These are phyloP conservation scores for Rubia occidens DNA, from an alignment of 305 asterid species.

Conservation along the genomic window DNA sequence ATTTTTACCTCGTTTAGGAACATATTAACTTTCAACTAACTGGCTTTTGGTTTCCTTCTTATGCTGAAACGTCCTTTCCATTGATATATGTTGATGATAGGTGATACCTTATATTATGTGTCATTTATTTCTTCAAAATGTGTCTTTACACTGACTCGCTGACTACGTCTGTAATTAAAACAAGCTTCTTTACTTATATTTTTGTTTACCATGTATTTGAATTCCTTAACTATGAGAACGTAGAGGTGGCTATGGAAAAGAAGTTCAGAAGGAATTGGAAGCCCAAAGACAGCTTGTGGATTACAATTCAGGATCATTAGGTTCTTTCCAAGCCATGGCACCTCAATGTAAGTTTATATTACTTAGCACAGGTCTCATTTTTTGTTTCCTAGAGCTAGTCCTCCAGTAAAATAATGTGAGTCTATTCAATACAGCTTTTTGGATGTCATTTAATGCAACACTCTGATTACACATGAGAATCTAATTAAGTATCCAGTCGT, in stretches of 20 bases:
- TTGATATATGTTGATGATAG: neutral
- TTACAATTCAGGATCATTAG: constrained; percentile 74
- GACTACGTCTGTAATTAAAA: neutral
- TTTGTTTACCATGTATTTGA: neutral
- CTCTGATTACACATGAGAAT: neutral
- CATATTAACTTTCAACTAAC: too few relatives aligned
- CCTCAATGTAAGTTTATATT: constrained; percentile 52
- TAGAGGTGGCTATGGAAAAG: constrained; percentile 96
- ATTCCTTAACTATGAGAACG: constrained; percentile 54
- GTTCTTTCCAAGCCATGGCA: constrained; percentile 51
- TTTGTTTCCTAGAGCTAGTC: neutral
- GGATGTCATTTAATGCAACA: neutral
- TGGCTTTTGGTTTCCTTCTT: neutral
- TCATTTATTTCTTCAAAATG: neutral
- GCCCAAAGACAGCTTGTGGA: constrained; percentile 92
- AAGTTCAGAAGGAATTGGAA: constrained; percentile 89
- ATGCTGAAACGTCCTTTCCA: neutral
- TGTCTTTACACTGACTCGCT: neutral
- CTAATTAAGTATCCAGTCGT: neutral
- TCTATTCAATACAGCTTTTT: neutral
- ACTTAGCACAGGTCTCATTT: neutral
- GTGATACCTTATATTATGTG: neutral
- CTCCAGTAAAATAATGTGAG: neutral
- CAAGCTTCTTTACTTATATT: neutral
- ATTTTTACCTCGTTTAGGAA: neutral